These are phyloP conservation scores for Auxenochlorella pyrenoidosa DNA, from an alignment of 139 green algal species.

Conservation along the genomic window DNA sequence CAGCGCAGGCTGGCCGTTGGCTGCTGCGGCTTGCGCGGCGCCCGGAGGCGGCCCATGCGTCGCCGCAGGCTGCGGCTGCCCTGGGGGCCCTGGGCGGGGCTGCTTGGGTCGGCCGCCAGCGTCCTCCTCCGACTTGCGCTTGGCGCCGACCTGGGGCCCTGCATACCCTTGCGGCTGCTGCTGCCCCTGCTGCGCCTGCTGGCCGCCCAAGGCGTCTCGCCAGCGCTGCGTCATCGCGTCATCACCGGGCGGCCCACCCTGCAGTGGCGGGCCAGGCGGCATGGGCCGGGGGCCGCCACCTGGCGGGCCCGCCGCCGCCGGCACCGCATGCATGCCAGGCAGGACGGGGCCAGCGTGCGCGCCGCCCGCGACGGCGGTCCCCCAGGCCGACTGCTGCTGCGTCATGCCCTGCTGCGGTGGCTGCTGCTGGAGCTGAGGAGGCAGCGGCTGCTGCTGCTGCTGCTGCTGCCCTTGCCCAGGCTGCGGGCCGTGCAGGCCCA, in stretches of 20 bases:
- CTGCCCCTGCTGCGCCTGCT: not conserved
- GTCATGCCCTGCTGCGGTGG: not conserved
- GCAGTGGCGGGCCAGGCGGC: not conserved
- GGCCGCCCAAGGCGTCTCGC: not conserved
- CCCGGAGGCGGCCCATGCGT: not conserved
- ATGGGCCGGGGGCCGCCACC: not conserved
- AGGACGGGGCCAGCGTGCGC: not conserved
- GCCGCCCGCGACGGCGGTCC: not conserved
- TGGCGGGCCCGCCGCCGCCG: not conserved
- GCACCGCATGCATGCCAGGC: not conserved
- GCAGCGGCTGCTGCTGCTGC: not conserved
- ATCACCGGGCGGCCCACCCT: not conserved
- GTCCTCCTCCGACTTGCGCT: slow-evolving; percentile 2
- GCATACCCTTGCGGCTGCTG: not conserved
- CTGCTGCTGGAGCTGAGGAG: not conserved
- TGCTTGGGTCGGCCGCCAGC: slow-evolving; percentile 8
- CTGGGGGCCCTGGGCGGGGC: not conserved
- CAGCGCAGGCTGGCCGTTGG: not conserved
- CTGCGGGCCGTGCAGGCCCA: slow-evolving; percentile 18
- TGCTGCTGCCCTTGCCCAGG: not conserved
- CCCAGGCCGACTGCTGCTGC: slow-evolving; percentile 36
- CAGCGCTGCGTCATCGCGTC: not conserved
- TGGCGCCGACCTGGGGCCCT: not conserved
- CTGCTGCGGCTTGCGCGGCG: not conserved
- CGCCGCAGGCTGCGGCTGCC: too few relatives aligned